A percentile compares a stretch with the other conserved stretches of the same genome.
phyloP scores from a whole-genome alignment of 768 basidiomycete species.

The Hemileccinum impolitum region DNA sequence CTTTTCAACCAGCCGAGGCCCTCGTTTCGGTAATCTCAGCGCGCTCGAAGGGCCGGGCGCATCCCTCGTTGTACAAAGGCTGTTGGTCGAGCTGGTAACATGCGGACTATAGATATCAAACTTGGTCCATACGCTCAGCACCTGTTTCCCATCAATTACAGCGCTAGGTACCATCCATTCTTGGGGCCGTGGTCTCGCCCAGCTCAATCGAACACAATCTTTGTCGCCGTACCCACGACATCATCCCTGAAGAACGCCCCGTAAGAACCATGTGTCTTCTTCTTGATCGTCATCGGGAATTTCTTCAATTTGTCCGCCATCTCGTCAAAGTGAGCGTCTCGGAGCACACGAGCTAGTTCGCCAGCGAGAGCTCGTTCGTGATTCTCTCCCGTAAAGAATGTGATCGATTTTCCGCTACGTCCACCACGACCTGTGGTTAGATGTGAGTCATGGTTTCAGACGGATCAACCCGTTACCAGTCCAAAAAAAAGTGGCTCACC shows the following conservation, averaged over 20 bases:
- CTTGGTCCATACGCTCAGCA: neutral
- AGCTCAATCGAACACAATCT: constrained; percentile 65
- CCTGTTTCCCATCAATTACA: constrained; percentile 13
- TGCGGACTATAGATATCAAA: neutral
- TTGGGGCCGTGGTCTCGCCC: neutral
- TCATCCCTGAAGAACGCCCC: constrained; percentile 80
- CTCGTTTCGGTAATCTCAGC: too few relatives aligned
- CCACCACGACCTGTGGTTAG: constrained; percentile 75
- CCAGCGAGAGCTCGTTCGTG: constrained; percentile 88
- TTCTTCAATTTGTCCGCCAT: constrained; percentile 61
- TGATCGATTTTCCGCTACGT: constrained; percentile 84
- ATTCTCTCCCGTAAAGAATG: constrained; percentile 92
- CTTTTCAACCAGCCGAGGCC: too few relatives aligned
- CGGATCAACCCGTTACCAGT: neutral
- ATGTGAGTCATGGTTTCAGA: neutral
- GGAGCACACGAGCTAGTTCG: constrained; percentile 85
- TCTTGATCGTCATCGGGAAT: constrained; percentile 97
- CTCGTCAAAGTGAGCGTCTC: constrained; percentile 81
- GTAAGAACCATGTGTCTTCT: constrained; percentile 87
- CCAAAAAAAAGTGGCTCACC: constrained; percentile 41
- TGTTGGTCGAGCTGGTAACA: too few relatives aligned
- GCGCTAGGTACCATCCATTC: constrained; percentile 2
- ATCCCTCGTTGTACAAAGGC: too few relatives aligned
- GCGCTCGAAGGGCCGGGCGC: too few relatives aligned
- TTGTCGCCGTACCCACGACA: constrained; percentile 60